Evolutionary conservation across 495 filamentous ascomycete species (phyloP), one percentile per base, ranked within the genome.

Genomic region (Lophiostoma macrostomum): DNA sequence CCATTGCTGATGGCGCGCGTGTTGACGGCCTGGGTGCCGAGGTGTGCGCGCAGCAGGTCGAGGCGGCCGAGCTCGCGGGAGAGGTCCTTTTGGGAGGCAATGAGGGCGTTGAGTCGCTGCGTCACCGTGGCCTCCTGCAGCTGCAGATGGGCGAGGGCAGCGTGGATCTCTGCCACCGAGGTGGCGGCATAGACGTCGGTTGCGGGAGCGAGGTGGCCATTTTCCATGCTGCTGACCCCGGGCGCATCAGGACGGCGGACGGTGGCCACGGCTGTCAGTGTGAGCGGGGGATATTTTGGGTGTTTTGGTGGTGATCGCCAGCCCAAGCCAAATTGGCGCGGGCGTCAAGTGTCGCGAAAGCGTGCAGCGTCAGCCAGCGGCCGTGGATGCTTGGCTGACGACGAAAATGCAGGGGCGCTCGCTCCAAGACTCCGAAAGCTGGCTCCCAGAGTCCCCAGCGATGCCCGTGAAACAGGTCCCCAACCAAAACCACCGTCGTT

Each of bases 11-110:
- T 86, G 16, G 80, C 73, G 35, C 91, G 80, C 10, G 91, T 87
- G 35, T 88, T 82, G 58, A 86, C 84, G n/a, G 86, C 85, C 56
- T 96, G 94, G 12, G 88, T 80, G 48, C 90, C 90, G 24, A 97
- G 81, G 53, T 88, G 83, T 16, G 90, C 90, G 43, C 94, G 88
- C 31, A 95, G 78, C 12, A 95, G 74, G 68, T 98, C 94, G 30
- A 98, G 80, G n/a, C 91, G 84, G 23, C 82, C 79, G 47, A 98
- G 73, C 56, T 94, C 85, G 46, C 88, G 86, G 6, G 83, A 82
- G 35, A 96, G 78, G 63, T 93, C 87, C 42, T 86, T 82, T 65
- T 96, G 90, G 0, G 86, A 86, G 46, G 82, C 76, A 20, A 95
- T 71, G 31, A 95, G 79, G 23, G 77, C 72, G 64, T 87, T 76